Evolutionary conservation across 768 basidiomycete species (phyloP).

Genomic region (Gautieria morchelliformis): DNA sequence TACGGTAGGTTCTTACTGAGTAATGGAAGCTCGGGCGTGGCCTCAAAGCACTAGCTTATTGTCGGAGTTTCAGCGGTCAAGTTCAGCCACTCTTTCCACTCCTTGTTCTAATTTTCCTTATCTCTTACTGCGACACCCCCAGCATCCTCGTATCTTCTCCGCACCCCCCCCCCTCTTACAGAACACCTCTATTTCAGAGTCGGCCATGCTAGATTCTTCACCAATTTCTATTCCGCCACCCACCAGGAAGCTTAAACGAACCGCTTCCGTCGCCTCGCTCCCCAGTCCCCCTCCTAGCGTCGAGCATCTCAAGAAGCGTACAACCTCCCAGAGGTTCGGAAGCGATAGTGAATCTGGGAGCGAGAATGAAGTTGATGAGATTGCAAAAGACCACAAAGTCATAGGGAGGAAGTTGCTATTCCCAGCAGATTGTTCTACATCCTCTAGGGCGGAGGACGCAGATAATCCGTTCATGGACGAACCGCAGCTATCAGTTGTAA

Average conservation of each 20-base stretch:
- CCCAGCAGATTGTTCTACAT: neutral
- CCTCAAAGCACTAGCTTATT: no score
- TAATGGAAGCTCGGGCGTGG: no score
- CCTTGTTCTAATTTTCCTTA: neutral
- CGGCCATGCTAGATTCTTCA: constrained; percentile 24
- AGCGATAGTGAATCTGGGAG: constrained; percentile 14
- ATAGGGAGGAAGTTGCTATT: constrained; percentile 9
- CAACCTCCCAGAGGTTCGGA: constrained; percentile 17
- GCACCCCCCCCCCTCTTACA: neutral
- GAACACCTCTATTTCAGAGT: neutral
- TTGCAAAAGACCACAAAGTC: constrained; percentile 10
- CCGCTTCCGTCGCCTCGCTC: constrained; percentile 52
- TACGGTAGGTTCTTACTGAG: no score
- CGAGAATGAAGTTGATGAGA: constrained; percentile 13
- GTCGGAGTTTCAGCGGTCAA: neutral
- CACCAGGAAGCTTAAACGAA: constrained; percentile 42
- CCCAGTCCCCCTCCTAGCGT: constrained; percentile 59
- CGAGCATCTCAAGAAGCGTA: constrained; percentile 31
- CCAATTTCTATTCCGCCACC: constrained; percentile 17
- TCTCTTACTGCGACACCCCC: neutral
- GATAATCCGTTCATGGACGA: neutral
- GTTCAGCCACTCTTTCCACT: neutral
- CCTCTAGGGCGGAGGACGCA: neutral
- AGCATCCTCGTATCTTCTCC: neutral
- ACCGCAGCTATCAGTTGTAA: neutral